Conservation (phyloP, 108 stramenopile genomes). For the Fistulifera solaris region DNA sequence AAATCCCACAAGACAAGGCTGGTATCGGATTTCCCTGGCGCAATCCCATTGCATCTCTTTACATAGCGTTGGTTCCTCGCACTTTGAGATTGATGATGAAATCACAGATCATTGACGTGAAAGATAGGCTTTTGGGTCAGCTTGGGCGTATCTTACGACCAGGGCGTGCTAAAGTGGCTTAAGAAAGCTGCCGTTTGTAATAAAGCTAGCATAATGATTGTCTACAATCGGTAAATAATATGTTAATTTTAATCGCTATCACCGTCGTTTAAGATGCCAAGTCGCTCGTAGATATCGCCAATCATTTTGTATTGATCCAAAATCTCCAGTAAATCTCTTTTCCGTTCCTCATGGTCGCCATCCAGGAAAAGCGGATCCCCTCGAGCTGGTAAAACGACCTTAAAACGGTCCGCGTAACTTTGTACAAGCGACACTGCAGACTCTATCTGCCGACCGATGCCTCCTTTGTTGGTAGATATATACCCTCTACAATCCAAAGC, state of each 20-base stretch:
- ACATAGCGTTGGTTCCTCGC: conserved; percentile 55
- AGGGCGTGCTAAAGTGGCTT: conserved; percentile 2
- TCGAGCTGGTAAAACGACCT: conserved; percentile 53
- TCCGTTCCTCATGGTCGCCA: conserved; percentile 20
- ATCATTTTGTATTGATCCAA: conserved; percentile 38
- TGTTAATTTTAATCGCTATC: not conserved
- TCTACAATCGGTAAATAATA: not conserved
- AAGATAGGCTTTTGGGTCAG: conserved; percentile 19
- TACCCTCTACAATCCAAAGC: conserved; percentile 69
- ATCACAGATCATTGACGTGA: conserved; percentile 38
- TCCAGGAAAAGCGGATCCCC: conserved; percentile 62
- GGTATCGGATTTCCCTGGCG: conserved; percentile 89
- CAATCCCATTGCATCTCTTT: conserved; percentile 55
- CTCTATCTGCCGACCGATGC: conserved; percentile 56
- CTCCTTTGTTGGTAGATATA: conserved; percentile 60
- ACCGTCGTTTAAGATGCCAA: conserved; percentile 20
- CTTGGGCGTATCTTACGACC: conserved; percentile 15
- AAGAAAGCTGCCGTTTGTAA: too few relatives aligned
- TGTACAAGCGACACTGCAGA: conserved; percentile 52
- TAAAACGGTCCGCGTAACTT: conserved; percentile 57
- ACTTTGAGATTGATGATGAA: conserved; percentile 66
- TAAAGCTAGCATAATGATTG: conserved; percentile 8
- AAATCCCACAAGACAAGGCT: conserved; percentile 74
- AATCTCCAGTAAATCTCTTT: conserved; percentile 16
- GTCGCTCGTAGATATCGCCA: conserved; percentile 37